phyloP scores from a whole-genome alignment of 75 land plant genomes.

The Azolla pinnata region DNA sequence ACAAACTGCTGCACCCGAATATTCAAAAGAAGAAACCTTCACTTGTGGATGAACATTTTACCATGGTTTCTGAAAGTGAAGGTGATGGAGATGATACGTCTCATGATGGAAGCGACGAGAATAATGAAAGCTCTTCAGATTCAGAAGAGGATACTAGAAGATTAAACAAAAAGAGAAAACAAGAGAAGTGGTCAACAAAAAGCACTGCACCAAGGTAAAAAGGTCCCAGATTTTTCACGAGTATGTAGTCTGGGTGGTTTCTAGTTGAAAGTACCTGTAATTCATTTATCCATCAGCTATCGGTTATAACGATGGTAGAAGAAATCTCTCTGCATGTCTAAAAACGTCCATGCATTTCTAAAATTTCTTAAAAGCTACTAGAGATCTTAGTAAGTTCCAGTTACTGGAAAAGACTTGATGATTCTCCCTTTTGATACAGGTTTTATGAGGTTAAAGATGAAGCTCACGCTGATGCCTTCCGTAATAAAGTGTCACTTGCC shows the following conservation, averaged over 20 bases:
- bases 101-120: neutral
- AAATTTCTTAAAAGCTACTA: neutral
- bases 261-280: too few relatives aligned
- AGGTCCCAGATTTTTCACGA: too few relatives aligned
- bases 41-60: constrained; percentile 72
- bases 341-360: too few relatives aligned
- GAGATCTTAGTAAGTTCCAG: too few relatives aligned
- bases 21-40: constrained; percentile 41
- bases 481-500: constrained; percentile 54
- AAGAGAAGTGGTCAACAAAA: constrained; percentile 3
- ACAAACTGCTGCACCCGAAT: constrained; percentile 58
- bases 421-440: too few relatives aligned
- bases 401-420: too few relatives aligned
- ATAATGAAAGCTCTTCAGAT: constrained; percentile 22
- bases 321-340: too few relatives aligned
- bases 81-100: constrained; percentile 12
- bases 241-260: too few relatives aligned
- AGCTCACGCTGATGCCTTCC: constrained; percentile 83
- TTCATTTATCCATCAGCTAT: too few relatives aligned
- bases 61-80: constrained; percentile 41
- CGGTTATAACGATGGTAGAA: too few relatives aligned
- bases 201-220: constrained; percentile 26
- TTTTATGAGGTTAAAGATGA: constrained; percentile 90
- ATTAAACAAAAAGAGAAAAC: constrained; percentile 9
- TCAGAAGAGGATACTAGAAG: constrained; percentile 6